Conservation (phyloP, 2,329 filamentous ascomycete genomes). For the Aphanocladium album region DNA sequence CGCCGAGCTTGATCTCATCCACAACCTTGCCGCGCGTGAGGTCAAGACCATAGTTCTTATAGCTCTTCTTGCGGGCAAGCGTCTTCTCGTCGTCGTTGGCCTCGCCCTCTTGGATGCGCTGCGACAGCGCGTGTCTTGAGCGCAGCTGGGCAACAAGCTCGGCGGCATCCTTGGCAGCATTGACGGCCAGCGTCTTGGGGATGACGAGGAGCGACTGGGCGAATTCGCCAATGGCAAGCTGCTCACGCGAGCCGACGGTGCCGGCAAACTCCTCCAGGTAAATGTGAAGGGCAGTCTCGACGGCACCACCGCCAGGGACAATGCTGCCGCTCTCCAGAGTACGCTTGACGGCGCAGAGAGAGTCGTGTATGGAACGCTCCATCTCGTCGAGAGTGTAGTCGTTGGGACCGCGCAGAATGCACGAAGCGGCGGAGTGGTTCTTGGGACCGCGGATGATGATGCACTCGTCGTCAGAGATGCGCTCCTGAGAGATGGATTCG, state of each 20-base stretch:
- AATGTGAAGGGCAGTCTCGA: conserved; percentile 98
- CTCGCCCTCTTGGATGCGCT: conserved; percentile 84
- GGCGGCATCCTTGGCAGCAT: conserved; percentile 92
- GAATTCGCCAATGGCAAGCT: conserved; percentile 96
- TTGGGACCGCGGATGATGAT: conserved; percentile 96
- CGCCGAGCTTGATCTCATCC: conserved; percentile 89
- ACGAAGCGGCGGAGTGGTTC: conserved; percentile 86
- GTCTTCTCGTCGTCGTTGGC: conserved; percentile 82
- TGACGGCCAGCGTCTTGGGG: conserved; percentile 93
- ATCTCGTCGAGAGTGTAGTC: conserved; percentile 98
- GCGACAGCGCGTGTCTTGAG: conserved; percentile 87
- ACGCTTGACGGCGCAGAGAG: conserved; percentile 92
- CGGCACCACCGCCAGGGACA: conserved; percentile 91
- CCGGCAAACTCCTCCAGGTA: conserved; percentile 98
- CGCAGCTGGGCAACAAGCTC: conserved; percentile 94
- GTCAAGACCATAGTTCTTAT: conserved; percentile 98
- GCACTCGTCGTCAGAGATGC: conserved; percentile 97
- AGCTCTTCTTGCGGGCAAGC: conserved; percentile 88
- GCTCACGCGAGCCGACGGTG: conserved; percentile 92
- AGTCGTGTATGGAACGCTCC: conserved; percentile 97
- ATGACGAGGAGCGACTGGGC: conserved; percentile 91
- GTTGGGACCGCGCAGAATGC: conserved; percentile 92
- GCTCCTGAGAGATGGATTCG: conserved; percentile 95
- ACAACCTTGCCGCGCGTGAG: conserved; percentile 83
- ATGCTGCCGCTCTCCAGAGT: conserved; percentile 95